A percentile compares a stretch with the other conserved stretches of the same genome.
Evolutionary conservation across 257 asterid species (phyloP).

Genomic region (Jaltomata sinuosa): DNA sequence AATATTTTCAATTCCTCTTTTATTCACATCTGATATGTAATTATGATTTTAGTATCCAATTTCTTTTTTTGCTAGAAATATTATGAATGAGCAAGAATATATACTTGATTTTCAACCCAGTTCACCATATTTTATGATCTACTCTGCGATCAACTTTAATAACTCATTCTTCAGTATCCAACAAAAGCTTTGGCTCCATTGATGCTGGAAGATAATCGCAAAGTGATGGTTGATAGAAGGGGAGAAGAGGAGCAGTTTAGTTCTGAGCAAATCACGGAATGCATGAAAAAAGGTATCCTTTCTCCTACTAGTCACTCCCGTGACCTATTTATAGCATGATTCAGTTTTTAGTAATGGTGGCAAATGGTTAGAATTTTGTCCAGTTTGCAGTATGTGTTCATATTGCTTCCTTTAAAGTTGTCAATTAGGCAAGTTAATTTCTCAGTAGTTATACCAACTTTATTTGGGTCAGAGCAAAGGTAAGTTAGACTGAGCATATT

Average conservation of each 20-base stretch:
- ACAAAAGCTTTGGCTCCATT: constrained; percentile 90
- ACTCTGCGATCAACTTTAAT: not conserved
- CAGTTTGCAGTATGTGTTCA: not conserved
- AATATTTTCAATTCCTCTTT: not conserved
- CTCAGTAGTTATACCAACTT: not conserved
- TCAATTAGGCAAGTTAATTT: not conserved
- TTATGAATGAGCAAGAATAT: not conserved
- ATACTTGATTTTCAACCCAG: not conserved
- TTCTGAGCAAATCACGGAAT: constrained; percentile 54
- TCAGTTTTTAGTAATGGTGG: not conserved
- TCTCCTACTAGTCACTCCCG: not conserved
- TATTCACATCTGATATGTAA: not conserved
- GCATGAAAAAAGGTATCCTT: constrained; percentile 69
- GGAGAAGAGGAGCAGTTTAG: constrained; percentile 81
- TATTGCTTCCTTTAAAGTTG: not conserved
- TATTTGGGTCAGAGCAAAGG: not conserved
- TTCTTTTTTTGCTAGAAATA: not conserved
- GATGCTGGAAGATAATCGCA: constrained; percentile 83
- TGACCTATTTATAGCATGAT: not conserved
- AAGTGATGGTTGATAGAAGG: constrained; percentile 74
- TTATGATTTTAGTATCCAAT: not conserved
- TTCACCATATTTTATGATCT: not conserved
- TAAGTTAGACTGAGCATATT: not conserved
- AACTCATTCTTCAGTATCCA: constrained; percentile 55
- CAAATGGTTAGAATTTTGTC: not conserved